Evolutionary conservation across 805 yeast genomes (phyloP).

Genomic region (Metschnikowia sp.): DNA sequence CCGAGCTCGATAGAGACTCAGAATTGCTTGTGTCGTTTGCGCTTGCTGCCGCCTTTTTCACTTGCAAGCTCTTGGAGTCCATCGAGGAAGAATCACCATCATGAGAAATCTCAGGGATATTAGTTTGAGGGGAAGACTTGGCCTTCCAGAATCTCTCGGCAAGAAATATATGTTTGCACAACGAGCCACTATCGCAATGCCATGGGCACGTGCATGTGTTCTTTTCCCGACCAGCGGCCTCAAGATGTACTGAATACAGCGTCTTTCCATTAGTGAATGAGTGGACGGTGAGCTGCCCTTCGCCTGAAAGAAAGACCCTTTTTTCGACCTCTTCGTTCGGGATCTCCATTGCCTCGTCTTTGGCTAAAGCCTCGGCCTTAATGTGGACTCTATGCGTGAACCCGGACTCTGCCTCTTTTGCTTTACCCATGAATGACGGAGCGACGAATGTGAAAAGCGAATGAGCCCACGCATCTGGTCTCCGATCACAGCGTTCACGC

Average conservation of each 20-base stretch:
- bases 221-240: background rate
- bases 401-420: background rate
- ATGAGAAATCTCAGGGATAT: no score
- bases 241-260: background rate
- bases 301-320: background rate
- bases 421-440: constrained; percentile 1
- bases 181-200: background rate
- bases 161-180: background rate
- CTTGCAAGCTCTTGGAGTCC: no score
- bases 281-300: background rate
- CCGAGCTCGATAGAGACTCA: no score
- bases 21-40: no score
- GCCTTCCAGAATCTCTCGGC: background rate
- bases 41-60: no score
- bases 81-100: no score
- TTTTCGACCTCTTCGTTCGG: background rate
- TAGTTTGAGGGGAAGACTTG: background rate
- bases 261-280: background rate
- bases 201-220: constrained; percentile 1
- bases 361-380: background rate
- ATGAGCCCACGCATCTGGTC: background rate
- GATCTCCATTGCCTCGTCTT: background rate
- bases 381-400: background rate
- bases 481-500: background rate
- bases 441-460: background rate